Percentiles rank a stretch among this genome's conserved stretches.
These are phyloP conservation scores for Trichoderma virens DNA, from an alignment of 495 filamentous ascomycete species.

Conservation along the genomic window DNA sequence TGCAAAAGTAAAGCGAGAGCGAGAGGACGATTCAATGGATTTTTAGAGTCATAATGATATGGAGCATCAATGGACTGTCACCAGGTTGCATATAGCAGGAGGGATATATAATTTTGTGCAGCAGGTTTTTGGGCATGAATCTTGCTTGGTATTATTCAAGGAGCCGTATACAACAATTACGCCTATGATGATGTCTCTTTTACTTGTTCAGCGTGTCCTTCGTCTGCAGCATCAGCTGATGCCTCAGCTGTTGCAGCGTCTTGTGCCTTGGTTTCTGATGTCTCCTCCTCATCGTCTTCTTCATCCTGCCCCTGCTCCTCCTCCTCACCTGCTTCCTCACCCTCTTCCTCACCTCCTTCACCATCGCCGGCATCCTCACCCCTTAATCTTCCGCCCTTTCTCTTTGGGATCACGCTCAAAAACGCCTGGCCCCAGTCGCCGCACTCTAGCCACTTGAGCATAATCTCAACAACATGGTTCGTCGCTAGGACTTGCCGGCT, in stretches of 20 bases:
- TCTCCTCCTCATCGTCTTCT: not conserved
- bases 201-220: not conserved
- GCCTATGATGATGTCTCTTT: not conserved
- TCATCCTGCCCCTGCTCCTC: conserved; percentile 11
- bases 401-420: conserved; percentile 70
- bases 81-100: not conserved
- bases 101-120: not conserved
- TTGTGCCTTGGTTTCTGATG: not conserved
- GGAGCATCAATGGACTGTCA: not conserved
- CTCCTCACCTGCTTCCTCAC: conserved; percentile 18
- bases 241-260: not conserved
- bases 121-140: not conserved
- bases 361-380: conserved; percentile 15
- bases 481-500: conserved; percentile 77
- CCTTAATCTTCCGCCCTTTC: conserved; percentile 65
- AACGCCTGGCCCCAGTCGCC: conserved; percentile 90
- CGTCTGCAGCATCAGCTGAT: not conserved
- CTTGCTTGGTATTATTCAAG: not conserved
- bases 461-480: conserved; percentile 95
- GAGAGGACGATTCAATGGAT: conserved; percentile 49
- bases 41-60: conserved; percentile 36
- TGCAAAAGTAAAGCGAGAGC: conserved; percentile 64
- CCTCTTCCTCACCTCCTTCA: conserved; percentile 20
- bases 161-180: not conserved
- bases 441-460: conserved; percentile 81